Percentiles rank a stretch among this genome's conserved stretches.
Evolutionary conservation across 176 grass and related monocot species (phyloP).

Genomic region (Poa annua): DNA sequence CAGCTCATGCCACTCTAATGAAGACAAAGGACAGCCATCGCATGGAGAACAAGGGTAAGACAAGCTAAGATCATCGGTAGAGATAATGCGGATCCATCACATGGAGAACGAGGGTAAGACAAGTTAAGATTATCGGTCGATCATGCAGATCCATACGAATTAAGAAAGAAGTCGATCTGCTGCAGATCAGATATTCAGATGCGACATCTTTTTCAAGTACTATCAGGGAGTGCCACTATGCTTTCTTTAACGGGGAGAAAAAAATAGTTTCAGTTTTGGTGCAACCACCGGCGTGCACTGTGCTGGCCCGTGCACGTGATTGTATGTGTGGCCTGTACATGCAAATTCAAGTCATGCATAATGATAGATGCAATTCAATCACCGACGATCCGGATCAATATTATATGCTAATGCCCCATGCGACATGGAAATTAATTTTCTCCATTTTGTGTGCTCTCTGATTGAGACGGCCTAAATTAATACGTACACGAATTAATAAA

Average conservation of each 20-base stretch:
- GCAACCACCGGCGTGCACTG: too few relatives aligned
- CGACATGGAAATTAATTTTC: too few relatives aligned
- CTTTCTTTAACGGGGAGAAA: background rate
- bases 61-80: background rate
- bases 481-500: too few relatives aligned
- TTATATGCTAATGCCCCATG: too few relatives aligned
- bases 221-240: background rate
- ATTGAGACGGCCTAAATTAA: too few relatives aligned
- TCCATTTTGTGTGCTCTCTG: too few relatives aligned
- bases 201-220: background rate
- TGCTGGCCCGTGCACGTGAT: too few relatives aligned
- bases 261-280: background rate
- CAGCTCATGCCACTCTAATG: conserved; percentile 3
- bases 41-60: background rate
- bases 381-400: too few relatives aligned
- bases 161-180: background rate
- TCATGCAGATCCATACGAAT: background rate
- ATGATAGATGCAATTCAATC: too few relatives aligned
- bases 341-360: too few relatives aligned
- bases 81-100: too few relatives aligned
- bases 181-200: background rate
- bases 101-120: background rate
- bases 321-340: too few relatives aligned
- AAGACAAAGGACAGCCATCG: background rate
- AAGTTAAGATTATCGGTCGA: background rate